phyloP scores from a whole-genome alignment of 805 yeast genomes.

The Kazachstania kunashirensis region DNA sequence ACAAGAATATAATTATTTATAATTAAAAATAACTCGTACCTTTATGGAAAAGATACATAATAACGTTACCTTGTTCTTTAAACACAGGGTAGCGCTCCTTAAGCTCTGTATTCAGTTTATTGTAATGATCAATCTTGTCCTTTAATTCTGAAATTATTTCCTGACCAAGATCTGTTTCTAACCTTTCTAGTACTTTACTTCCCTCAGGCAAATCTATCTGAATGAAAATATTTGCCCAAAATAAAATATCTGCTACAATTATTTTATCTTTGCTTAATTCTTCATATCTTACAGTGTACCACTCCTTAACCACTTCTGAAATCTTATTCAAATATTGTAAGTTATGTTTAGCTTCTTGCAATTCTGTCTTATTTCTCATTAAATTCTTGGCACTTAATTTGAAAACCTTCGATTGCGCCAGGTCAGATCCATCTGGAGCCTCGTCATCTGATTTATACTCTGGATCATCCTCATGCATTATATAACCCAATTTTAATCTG shows the following conservation, averaged over 20 bases:
- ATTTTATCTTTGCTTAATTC: not conserved
- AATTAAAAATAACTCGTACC: not conserved
- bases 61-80: conserved; percentile 24
- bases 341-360: conserved; percentile 16
- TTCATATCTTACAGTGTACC: conserved; percentile 13
- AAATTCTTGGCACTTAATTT: conserved; percentile 19
- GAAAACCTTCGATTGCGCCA: conserved; percentile 26
- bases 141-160: conserved; percentile 7
- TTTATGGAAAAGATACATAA: conserved; percentile 18
- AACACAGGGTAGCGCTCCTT: conserved; percentile 10
- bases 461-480: conserved; percentile 15
- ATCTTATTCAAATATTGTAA: conserved; percentile 14
- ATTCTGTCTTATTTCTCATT: conserved; percentile 13
- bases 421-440: conserved; percentile 8
- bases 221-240: conserved; percentile 22
- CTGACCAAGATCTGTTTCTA: conserved; percentile 9
- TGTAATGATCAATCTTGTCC: conserved; percentile 6
- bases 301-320: conserved; percentile 11
- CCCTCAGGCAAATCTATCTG: conserved; percentile 21
- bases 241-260: conserved; percentile 17
- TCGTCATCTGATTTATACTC: conserved; percentile 7
- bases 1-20: too few relatives aligned
- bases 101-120: conserved; percentile 1
- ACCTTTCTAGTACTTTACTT: conserved; percentile 9
- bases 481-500: conserved; percentile 10